Percentiles rank a stretch among this genome's conserved stretches.
These are phyloP conservation scores for Colletotrichum higginsianum DNA, from an alignment of 2,329 filamentous ascomycete genomes.

Conservation along the genomic window DNA sequence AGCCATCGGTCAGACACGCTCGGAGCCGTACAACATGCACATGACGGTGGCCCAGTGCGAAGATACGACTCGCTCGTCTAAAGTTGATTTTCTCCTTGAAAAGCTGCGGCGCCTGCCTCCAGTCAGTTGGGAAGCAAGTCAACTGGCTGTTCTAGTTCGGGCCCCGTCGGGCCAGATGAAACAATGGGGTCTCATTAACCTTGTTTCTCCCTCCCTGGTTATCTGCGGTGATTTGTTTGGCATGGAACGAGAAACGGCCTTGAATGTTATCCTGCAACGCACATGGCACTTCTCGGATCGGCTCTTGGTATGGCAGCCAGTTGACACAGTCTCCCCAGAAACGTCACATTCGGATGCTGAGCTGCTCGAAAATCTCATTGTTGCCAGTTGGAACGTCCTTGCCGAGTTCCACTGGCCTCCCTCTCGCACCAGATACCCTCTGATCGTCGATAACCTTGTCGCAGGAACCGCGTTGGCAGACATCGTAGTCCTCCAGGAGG, in stretches of 20 bases:
- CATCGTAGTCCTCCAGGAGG: conserved; percentile 71
- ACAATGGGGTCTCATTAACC: conserved; percentile 67
- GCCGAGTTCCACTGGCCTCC: conserved; percentile 66
- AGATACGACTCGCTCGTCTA: conserved; percentile 55
- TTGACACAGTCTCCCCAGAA: neutral
- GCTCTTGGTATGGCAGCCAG: conserved; percentile 15
- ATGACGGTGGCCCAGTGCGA: conserved; percentile 74
- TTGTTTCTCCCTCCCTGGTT: conserved; percentile 44
- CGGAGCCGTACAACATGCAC: conserved; percentile 61
- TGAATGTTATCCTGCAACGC: neutral
- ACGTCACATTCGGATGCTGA: neutral
- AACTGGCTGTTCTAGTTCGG: conserved; percentile 68
- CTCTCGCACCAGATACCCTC: conserved; percentile 56
- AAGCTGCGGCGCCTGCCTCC: conserved; percentile 66
- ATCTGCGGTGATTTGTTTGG: conserved; percentile 9
- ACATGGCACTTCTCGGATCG: conserved; percentile 31
- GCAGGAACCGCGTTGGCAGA: conserved; percentile 60
- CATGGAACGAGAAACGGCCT: neutral
- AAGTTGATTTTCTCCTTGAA: conserved; percentile 66
- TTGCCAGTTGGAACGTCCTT: conserved; percentile 69
- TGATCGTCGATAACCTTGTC: conserved; percentile 61
- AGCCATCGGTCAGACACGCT: conserved; percentile 52
- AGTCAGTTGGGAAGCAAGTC: conserved; percentile 63
- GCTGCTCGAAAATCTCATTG: conserved; percentile 47
- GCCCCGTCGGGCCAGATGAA: conserved; percentile 67